Evolutionary conservation across 495 filamentous ascomycete genomes (phyloP).

Genomic region (Neurospora sp.): DNA sequence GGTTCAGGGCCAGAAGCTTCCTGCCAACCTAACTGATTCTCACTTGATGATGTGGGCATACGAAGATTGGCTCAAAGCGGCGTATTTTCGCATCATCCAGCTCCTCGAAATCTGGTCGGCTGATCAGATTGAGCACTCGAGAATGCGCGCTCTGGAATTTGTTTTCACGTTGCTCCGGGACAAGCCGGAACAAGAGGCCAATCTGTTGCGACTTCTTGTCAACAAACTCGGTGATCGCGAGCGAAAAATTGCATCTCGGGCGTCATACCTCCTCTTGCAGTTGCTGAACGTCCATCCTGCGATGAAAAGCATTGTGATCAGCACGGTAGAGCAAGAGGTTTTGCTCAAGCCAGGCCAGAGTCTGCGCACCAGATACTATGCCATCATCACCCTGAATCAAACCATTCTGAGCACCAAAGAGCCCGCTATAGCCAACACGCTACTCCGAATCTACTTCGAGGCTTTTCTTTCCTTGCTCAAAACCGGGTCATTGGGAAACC

Average conservation of each 20-base stretch:
- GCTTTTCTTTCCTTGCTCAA: conserved; percentile 69
- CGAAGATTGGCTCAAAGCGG: conserved; percentile 86
- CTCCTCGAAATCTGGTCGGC: conserved; percentile 83
- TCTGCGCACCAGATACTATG: conserved; percentile 85
- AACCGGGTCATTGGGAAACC: conserved; percentile 30
- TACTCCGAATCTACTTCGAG: conserved; percentile 83
- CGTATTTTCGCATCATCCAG: conserved; percentile 85
- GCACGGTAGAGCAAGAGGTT: conserved; percentile 72
- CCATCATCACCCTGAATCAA: conserved; percentile 92
- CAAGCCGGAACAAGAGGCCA: conserved; percentile 96
- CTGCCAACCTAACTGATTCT: conserved; percentile 54
- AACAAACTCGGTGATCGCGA: conserved; percentile 93
- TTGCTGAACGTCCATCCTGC: conserved; percentile 75
- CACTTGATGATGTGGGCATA: conserved; percentile 87
- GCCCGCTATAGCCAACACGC: conserved; percentile 64
- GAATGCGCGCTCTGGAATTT: conserved; percentile 74
- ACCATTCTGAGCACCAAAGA: conserved; percentile 81
- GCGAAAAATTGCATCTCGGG: conserved; percentile 85
- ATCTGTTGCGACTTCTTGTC: conserved; percentile 78
- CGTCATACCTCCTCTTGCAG: conserved; percentile 87
- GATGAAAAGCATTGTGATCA: conserved; percentile 85
- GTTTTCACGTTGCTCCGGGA: conserved; percentile 83
- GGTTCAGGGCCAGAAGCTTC: conserved; percentile 55
- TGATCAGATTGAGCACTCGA: conserved; percentile 87
- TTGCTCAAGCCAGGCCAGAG: conserved; percentile 81